Conservation (phyloP, 305 asterid species). For the Solanum hybrid region DNA sequence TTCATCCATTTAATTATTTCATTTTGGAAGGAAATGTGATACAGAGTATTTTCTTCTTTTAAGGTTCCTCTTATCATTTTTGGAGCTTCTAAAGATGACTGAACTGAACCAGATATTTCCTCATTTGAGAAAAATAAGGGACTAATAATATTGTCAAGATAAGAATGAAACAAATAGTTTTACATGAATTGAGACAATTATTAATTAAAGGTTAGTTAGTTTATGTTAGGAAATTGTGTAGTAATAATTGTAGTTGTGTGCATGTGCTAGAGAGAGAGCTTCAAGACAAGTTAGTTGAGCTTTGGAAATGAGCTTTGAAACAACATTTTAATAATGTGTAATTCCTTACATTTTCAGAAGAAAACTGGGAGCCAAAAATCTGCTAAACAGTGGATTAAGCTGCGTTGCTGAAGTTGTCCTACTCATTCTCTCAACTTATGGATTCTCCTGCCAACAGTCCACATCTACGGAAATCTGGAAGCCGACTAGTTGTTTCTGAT, state of each 20-base stretch:
- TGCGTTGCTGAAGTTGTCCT: background rate
- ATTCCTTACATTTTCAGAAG: background rate
- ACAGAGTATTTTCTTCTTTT: background rate
- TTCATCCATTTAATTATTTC: too few relatives aligned
- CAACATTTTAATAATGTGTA: background rate
- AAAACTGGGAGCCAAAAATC: background rate
- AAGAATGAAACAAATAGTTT: background rate
- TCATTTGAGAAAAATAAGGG: too few relatives aligned
- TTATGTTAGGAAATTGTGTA: background rate
- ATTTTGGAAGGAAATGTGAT: background rate
- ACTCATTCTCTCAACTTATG: slow-evolving; percentile 34
- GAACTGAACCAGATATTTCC: too few relatives aligned
- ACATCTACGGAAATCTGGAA: slow-evolving; percentile 83
- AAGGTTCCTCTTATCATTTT: background rate
- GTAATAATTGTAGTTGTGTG: background rate
- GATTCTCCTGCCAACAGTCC: slow-evolving; percentile 63
- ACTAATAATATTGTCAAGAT: too few relatives aligned
- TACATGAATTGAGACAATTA: background rate
- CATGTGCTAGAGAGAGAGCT: background rate
- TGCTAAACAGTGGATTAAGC: too few relatives aligned
- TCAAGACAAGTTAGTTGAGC: background rate
- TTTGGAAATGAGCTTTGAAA: background rate
- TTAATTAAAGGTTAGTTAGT: too few relatives aligned
- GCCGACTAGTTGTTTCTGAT: slow-evolving; percentile 71
- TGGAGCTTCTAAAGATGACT: background rate